Conservation (phyloP, 1,284 basidiomycete genomes). For the Singerocomus inundabilis region DNA sequence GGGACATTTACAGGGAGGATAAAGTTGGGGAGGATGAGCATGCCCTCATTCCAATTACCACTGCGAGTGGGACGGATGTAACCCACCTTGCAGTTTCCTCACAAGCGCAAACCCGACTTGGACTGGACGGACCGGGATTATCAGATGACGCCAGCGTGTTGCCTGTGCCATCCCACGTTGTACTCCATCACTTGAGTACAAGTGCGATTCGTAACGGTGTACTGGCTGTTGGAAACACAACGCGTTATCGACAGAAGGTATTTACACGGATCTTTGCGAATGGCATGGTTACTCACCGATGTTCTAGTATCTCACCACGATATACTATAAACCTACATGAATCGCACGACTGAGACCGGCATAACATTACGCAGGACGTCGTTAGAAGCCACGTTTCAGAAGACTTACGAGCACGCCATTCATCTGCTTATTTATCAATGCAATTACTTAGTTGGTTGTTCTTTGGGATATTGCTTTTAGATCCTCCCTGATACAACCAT, state of each 20-base stretch:
- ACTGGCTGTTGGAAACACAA: conserved; percentile 91
- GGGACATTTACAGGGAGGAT: conserved; percentile 29
- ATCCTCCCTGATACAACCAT: conserved; percentile 24
- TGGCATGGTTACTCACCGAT: conserved; percentile 10
- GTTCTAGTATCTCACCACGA: conserved; percentile 52
- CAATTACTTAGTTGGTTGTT: conserved; percentile 27
- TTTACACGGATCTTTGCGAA: neutral
- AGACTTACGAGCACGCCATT: conserved; percentile 10
- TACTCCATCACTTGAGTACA: conserved; percentile 94
- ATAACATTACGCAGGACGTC: conserved; percentile 26
- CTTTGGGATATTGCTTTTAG: conserved; percentile 33
- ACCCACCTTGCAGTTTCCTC: conserved; percentile 28
- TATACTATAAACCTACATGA: conserved; percentile 59
- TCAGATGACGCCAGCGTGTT: conserved; percentile 92
- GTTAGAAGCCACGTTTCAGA: conserved; percentile 23
- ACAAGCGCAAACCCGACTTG: conserved; percentile 27
- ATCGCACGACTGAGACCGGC: conserved; percentile 6
- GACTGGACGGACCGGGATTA: conserved; percentile 43
- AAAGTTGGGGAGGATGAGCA: conserved; percentile 22
- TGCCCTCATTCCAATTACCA: conserved; percentile 35
- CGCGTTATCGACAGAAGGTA: conserved; percentile 92
- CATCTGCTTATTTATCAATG: conserved; percentile 31
- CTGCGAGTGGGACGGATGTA: conserved; percentile 36
- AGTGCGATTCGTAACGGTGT: conserved; percentile 95
- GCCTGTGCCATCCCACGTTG: conserved; percentile 92